Evolutionary conservation across 2,329 filamentous ascomycete species (phyloP).

Genomic region (Penicillium rolfsii): DNA sequence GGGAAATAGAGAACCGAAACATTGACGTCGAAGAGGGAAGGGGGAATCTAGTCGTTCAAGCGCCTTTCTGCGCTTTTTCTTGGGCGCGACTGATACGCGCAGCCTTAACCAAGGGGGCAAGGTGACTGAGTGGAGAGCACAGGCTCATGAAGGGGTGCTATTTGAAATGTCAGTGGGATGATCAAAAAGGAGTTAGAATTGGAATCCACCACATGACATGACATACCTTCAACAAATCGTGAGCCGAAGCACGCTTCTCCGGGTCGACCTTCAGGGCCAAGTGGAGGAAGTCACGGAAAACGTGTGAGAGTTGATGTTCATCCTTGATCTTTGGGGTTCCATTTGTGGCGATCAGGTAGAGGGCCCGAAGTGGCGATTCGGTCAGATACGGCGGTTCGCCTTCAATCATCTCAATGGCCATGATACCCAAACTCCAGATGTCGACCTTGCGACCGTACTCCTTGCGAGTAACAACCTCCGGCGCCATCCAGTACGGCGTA

Average conservation of each 20-base stretch:
- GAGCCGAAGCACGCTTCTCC: constrained; percentile 92
- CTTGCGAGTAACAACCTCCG: constrained; percentile 94
- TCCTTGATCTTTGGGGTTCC: constrained; percentile 95
- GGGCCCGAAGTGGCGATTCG: constrained; percentile 86
- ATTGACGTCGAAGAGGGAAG: constrained; percentile 10
- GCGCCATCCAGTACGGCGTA: constrained; percentile 99
- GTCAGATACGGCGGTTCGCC: constrained; percentile 96
- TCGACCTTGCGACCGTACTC: constrained; percentile 98
- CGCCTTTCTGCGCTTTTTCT: constrained; percentile 74
- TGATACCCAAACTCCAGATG: constrained; percentile 97
- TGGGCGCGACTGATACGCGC: constrained; percentile 83
- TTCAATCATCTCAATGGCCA: constrained; percentile 99
- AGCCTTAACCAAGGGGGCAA: constrained; percentile 84
- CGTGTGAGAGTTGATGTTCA: constrained; percentile 74
- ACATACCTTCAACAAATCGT: constrained; percentile 88
- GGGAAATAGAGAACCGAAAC: constrained; percentile 20
- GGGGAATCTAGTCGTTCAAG: constrained; percentile 24
- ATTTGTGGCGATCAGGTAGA: constrained; percentile 96
- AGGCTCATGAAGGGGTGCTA: constrained; percentile 80
- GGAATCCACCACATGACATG: constrained; percentile 7
- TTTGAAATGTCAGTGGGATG: constrained; percentile 24
- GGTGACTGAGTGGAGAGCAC: constrained; percentile 72
- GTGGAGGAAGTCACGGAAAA: constrained; percentile 89
- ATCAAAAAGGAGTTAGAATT: background rate
- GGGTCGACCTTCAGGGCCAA: constrained; percentile 96